Conservation (phyloP, 1,139 yeast species). For the Lizanozyma gosingica region DNA sequence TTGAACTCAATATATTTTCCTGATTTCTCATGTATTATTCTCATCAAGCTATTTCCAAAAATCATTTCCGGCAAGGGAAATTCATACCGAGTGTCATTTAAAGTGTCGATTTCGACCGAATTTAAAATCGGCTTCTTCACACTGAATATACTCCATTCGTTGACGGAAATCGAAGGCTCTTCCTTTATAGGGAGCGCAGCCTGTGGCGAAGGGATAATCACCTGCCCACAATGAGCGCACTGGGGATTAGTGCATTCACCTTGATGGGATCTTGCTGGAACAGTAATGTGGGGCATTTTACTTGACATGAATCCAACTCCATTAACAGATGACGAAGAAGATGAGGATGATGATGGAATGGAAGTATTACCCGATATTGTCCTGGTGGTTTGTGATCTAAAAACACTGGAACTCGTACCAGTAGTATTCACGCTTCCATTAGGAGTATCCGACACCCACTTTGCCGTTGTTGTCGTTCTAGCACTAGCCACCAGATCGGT, state of each 20-base stretch:
- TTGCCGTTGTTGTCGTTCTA: conserved; percentile 1
- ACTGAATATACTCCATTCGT: conserved; percentile 72
- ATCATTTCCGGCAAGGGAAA: conserved; percentile 97
- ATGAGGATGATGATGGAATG: too few relatives aligned
- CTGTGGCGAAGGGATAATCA: conserved; percentile 65
- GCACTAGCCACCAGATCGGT: conserved; percentile 2
- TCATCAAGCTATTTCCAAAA: conserved; percentile 79
- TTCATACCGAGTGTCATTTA: conserved; percentile 50
- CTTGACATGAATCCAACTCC: too few relatives aligned
- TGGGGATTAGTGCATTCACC: conserved; percentile 40
- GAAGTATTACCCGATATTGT: too few relatives aligned
- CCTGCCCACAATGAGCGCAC: conserved; percentile 59
- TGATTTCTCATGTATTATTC: conserved; percentile 30
- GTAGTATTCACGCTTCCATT: not conserved
- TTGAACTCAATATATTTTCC: conserved; percentile 54
- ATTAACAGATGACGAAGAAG: too few relatives aligned
- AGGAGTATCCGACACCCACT: conserved; percentile 6
- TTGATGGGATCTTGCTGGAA: conserved; percentile 26
- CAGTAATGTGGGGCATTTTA: conserved; percentile 13
- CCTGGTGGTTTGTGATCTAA: conserved; percentile 2
- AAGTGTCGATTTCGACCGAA: conserved; percentile 62
- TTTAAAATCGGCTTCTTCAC: conserved; percentile 69
- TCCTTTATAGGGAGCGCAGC: conserved; percentile 55
- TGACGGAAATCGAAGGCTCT: conserved; percentile 55
- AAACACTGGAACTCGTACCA: not conserved